Evolutionary conservation across 768 basidiomycete species (phyloP), one percentile per base, ranked within the genome.

Genomic region (Calvatia gigantea): DNA sequence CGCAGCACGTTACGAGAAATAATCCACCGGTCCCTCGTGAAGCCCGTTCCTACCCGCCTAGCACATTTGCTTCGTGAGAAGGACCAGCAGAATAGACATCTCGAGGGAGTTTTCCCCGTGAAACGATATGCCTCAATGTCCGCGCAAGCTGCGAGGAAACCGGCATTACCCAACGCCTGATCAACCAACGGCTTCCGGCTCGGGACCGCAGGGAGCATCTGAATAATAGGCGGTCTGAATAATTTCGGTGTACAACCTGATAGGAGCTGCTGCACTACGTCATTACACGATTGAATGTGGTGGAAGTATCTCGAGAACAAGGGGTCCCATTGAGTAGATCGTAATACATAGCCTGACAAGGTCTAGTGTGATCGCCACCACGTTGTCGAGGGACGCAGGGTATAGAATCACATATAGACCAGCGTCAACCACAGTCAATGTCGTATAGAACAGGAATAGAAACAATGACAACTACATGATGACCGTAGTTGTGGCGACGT

Each of bases 61-160:
- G 43, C 35, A 45, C 21, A 32, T 21, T n/a, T 23, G 38, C 29
- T 52, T 41, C 51, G 51, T 52, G 51, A 19, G 43, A 35, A 25
- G 52, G 42, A 44, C 52, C 43, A 32, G 45, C 52, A 45, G 33
- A 27, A 54, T 54, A 54, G 52, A 44, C 29, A 23, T n/a, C n/a
- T n/a, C n/a, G n/a, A n/a, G n/a, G n/a, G n/a, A n/a, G n/a, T n/a
- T n/a, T n/a, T n/a, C n/a, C n/a, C n/a, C n/a, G n/a, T n/a, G n/a
- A n/a, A n/a, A n/a, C n/a, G n/a, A n/a, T n/a, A n/a, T n/a, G n/a
- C n/a, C n/a, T n/a, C n/a, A n/a, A n/a, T n/a, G n/a, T n/a, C n/a
- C n/a, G n/a, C n/a, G n/a, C n/a, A n/a, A n/a, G n/a, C n/a, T n/a
- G n/a, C n/a, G n/a, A n/a, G n/a, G n/a, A n/a, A n/a, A n/a, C n/a